Conservation (phyloP, 768 basidiomycete genomes). For the Gyrodon lividus region DNA sequence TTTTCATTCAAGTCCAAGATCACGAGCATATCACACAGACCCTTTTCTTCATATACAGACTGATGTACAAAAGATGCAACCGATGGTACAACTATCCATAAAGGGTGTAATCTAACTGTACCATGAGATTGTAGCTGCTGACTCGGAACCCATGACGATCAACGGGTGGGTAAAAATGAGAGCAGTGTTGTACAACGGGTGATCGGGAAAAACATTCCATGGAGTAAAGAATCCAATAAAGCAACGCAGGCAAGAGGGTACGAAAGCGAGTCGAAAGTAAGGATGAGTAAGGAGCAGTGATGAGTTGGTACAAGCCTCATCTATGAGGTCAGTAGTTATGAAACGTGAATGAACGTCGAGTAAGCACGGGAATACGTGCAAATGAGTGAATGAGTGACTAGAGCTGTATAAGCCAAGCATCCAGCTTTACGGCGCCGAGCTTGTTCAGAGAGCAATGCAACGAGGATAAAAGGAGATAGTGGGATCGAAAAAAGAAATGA, state of each 20-base stretch:
- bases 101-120: slow-evolving; percentile 11
- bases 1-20: too few relatives aligned
- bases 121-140: slow-evolving; percentile 16
- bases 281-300: background rate
- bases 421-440: background rate
- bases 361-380: background rate
- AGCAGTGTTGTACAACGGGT: slow-evolving; percentile 17
- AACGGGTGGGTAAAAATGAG: slow-evolving; percentile 2
- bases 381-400: slow-evolving; percentile 5
- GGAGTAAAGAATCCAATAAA: background rate
- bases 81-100: slow-evolving; percentile 20
- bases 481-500: background rate
- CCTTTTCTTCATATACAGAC: slow-evolving; percentile 19
- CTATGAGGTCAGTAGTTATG: background rate
- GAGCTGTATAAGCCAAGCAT: background rate
- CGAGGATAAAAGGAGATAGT: background rate
- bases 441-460: background rate
- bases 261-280: background rate
- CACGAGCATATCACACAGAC: background rate
- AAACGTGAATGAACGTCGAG: slow-evolving; percentile 6
- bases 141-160: slow-evolving; percentile 9
- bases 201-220: background rate
- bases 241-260: background rate
- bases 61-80: slow-evolving; percentile 24
- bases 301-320: slow-evolving; percentile 5